These are phyloP conservation scores for Ascochyta viciae-villosae DNA, from an alignment of 2,329 filamentous ascomycete genomes.

Conservation along the genomic window DNA sequence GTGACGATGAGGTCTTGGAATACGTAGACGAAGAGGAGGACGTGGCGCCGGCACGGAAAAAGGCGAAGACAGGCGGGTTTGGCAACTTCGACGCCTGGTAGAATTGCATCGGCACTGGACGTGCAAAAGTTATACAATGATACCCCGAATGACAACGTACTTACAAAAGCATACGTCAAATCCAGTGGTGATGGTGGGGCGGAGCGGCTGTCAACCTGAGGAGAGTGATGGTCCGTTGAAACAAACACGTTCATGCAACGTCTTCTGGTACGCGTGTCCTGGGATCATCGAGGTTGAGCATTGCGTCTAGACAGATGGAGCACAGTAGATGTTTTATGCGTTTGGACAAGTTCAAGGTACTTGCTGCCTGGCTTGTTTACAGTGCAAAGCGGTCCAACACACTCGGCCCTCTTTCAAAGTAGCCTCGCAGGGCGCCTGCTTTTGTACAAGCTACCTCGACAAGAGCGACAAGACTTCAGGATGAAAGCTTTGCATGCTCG, in stretches of 20 bases:
- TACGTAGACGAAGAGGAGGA: conserved; percentile 70
- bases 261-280: neutral
- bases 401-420: neutral
- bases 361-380: conserved; percentile 4
- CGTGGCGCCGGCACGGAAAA: conserved; percentile 75
- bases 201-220: conserved; percentile 14
- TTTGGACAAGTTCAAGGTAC: conserved; percentile 8
- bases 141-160: conserved; percentile 16
- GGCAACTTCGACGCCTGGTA: conserved; percentile 95
- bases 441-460: conserved; percentile 3
- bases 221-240: conserved; percentile 20
- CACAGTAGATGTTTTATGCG: conserved; percentile 1
- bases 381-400: neutral
- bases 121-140: conserved; percentile 10
- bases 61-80: conserved; percentile 78
- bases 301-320: neutral
- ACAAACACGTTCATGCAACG: conserved; percentile 15
- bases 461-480: conserved; percentile 7
- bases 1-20: conserved; percentile 67
- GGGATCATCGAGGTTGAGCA: conserved; percentile 8
- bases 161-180: neutral
- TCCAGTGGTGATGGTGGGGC: neutral
- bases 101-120: neutral
- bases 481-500: conserved; percentile 10
- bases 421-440: neutral